These are phyloP conservation scores for Lepiota subincarnata DNA, from an alignment of 768 basidiomycete species.

Conservation along the genomic window DNA sequence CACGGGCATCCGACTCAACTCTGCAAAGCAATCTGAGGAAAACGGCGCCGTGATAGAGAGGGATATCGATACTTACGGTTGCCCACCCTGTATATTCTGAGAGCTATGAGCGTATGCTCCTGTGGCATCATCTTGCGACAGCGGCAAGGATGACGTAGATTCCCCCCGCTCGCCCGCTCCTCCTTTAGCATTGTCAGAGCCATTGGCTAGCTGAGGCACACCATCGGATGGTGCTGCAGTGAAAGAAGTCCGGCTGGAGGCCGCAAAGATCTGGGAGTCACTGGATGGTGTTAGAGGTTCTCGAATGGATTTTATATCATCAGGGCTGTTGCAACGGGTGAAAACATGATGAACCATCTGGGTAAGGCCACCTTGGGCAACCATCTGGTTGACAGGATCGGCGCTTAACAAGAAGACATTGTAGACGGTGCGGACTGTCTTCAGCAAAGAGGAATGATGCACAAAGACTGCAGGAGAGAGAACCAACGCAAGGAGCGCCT, in stretches of 20 bases:
- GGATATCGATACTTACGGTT: background rate
- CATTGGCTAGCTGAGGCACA: background rate
- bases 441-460: slow-evolving; percentile 93
- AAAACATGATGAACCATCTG: slow-evolving; percentile 99
- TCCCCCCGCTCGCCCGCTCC: background rate
- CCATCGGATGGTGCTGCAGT: background rate
- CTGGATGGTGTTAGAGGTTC: background rate
- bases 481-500: slow-evolving; percentile 85
- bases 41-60: background rate
- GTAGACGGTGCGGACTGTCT: slow-evolving; percentile 96
- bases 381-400: slow-evolving; percentile 93
- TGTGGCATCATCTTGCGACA: background rate
- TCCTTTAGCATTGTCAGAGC: background rate
- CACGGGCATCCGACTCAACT: background rate
- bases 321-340: slow-evolving; percentile 59
- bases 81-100: background rate
- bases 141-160: slow-evolving; percentile 9
- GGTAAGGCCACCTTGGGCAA: slow-evolving; percentile 95
- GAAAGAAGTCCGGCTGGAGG: slow-evolving; percentile 3
- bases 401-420: slow-evolving; percentile 92
- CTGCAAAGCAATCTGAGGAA: slow-evolving; percentile 10
- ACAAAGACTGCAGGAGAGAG: slow-evolving; percentile 84
- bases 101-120: background rate
- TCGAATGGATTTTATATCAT: slow-evolving; percentile 12
- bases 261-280: background rate